These are phyloP conservation scores for Betula pendula DNA, from an alignment of 306 rosid species.

Conservation along the genomic window DNA sequence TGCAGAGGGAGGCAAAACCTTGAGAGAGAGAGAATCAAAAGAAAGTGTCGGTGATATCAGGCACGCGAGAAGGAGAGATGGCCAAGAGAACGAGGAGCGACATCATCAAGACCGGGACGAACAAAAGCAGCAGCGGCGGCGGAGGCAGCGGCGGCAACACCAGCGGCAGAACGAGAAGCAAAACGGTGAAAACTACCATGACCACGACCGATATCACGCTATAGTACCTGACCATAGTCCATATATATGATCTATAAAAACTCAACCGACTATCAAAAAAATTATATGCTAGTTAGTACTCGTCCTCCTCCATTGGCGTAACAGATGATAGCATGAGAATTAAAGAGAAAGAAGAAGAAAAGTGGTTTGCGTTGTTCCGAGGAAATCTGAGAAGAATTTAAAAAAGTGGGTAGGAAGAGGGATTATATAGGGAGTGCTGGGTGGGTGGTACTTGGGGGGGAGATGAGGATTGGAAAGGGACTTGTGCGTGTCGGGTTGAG, in stretches of 20 bases:
- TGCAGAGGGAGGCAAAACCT: neutral
- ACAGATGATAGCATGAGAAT: constrained; percentile 1
- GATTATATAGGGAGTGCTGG: neutral
- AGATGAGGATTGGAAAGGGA: neutral
- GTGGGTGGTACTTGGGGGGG: neutral
- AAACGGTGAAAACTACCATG: constrained; percentile 22
- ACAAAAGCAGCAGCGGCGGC: constrained; percentile 41
- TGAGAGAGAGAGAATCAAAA: too few relatives aligned
- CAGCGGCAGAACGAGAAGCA: constrained; percentile 40
- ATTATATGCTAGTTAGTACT: too few relatives aligned
- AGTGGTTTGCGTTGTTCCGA: neutral
- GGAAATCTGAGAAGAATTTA: neutral
- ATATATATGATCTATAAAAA: too few relatives aligned
- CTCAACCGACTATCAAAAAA: too few relatives aligned
- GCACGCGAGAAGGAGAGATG: constrained; percentile 15
- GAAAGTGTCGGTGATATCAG: constrained; percentile 14
- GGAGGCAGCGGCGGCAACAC: constrained; percentile 45
- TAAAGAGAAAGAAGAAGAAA: neutral
- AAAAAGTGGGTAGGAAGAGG: neutral
- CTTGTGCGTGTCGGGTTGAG: neutral
- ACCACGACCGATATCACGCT: constrained; percentile 24
- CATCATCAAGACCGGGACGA: constrained; percentile 34
- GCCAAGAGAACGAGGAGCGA: constrained; percentile 33
- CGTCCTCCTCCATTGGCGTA: constrained; percentile 1
- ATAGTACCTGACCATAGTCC: constrained; percentile 9